Evolutionary conservation across 345 rosid species (phyloP).

Genomic region (Brassica juncea): DNA sequence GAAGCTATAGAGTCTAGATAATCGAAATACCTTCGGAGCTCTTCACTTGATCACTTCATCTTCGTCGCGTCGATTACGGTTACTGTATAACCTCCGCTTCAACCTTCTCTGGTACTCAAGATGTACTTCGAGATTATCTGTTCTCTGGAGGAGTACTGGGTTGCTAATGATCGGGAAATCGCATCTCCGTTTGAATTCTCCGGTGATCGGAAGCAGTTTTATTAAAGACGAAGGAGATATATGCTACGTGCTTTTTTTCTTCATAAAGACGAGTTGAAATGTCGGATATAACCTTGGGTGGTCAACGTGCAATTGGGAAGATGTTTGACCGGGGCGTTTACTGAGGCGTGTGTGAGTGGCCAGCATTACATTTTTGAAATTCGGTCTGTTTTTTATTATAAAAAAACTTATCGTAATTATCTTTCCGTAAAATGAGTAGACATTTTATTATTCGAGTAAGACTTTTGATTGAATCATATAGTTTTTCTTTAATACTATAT

Average conservation of each 20-base stretch:
- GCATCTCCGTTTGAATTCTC: slow-evolving; percentile 19
- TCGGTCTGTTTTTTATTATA: not conserved
- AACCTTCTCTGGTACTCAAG: not conserved
- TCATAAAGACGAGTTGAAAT: slow-evolving; percentile 11
- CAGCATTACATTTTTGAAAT: slow-evolving; percentile 21
- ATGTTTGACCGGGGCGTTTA: slow-evolving; percentile 31
- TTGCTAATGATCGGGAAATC: not conserved
- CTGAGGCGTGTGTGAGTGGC: slow-evolving; percentile 31
- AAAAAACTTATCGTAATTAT: not conserved
- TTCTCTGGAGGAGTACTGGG: not conserved
- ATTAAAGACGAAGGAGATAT: slow-evolving; percentile 18
- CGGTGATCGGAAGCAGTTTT: slow-evolving; percentile 11
- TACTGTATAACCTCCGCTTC: not conserved
- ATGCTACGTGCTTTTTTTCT: slow-evolving; percentile 8
- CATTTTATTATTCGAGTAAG: not conserved
- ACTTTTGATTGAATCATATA: slow-evolving; percentile 6
- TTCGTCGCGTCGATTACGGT: not conserved
- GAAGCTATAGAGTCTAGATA: slow-evolving; percentile 13
- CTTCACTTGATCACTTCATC: slow-evolving; percentile 4
- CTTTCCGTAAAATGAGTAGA: not conserved
- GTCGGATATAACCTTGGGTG: not conserved
- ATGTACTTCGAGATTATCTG: not conserved
- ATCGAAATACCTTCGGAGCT: slow-evolving; percentile 23
- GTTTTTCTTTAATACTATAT: not conserved
- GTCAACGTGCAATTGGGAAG: slow-evolving; percentile 23